Base-by-base conservation (phyloP, 257 asterid genomes). In the Solanum sitiens region DNA sequence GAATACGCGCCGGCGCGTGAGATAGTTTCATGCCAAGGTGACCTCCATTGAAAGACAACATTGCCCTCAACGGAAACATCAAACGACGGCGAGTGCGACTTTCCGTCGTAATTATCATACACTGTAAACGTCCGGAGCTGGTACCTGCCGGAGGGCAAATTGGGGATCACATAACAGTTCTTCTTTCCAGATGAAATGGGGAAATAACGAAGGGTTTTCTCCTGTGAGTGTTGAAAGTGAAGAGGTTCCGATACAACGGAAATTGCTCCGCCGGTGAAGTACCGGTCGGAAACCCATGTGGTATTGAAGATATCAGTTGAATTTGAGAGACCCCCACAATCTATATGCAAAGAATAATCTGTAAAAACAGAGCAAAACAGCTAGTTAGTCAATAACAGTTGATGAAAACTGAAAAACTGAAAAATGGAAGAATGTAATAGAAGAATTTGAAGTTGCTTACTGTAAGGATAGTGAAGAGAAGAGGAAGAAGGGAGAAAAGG, bases 241-340 rank as follows among this genome's bases (percentile, higher is more conserved):
- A 97, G 98, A 0, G 99, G 99, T 91, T 97, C 99, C 83, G 99
- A 97, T 42, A 96, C 98, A 33, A 94, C 91, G 33, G 96, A 90
- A 75, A 94, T 84, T 86, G 92, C 84, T 56, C 98, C 99, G 87
- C 93, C 95, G 89, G 98, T 92, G 92, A 84, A 94, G 95, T 88
- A 94, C 39, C 95, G 91, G 93, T 96, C 99, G 92, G 98, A 95
- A 67, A 96, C 90, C 99, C 99, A 97, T 30, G 91, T 63, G 27
- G 94, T 92, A 87, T 88, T 87, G 93, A 93, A 95, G 42, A 92
- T 93, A 67, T 97, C 99, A 87, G 97, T 93, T 63, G 96, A 89
- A 90, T 96, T 89, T 56, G 90, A 92, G 53, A 67, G 92, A 72
- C 96, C 92, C 74, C 99, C 99, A 90, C 99, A 95, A 87, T 97